phyloP scores from a whole-genome alignment of 2,329 filamentous ascomycete genomes.

The Botrytis squamosa region DNA sequence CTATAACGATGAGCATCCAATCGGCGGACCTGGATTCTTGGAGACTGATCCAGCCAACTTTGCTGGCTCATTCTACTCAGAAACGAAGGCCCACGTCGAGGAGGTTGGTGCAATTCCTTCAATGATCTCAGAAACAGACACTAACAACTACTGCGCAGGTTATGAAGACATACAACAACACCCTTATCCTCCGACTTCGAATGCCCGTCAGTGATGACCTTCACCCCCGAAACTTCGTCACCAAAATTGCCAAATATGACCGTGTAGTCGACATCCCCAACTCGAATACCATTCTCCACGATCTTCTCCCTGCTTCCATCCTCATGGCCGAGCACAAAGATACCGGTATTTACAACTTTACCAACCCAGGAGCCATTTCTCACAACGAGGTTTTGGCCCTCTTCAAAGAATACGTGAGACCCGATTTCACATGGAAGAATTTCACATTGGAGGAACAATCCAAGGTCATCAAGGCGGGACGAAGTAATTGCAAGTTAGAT shows the following conservation, averaged over 20 bases:
- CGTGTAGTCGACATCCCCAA: constrained; percentile 67
- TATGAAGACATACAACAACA: constrained; percentile 60
- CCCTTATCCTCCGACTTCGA: constrained; percentile 62
- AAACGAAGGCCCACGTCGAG: constrained; percentile 65
- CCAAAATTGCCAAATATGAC: constrained; percentile 65
- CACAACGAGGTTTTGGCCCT: constrained; percentile 66
- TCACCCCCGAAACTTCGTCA: constrained; percentile 65
- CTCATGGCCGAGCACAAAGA: constrained; percentile 60
- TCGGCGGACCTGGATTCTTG: constrained; percentile 58
- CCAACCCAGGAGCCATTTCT: constrained; percentile 68
- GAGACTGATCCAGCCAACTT: constrained; percentile 66
- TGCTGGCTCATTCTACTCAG: constrained; percentile 65
- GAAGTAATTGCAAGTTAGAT: constrained; percentile 66
- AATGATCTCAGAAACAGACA: background rate
- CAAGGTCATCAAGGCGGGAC: constrained; percentile 65
- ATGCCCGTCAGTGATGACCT: constrained; percentile 70
- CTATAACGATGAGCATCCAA: constrained; percentile 60
- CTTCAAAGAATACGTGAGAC: constrained; percentile 63
- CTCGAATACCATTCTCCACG: constrained; percentile 64
- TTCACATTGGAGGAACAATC: constrained; percentile 65
- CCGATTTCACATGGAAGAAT: constrained; percentile 61
- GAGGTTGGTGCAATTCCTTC: constrained; percentile 46
- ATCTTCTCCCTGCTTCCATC: constrained; percentile 61
- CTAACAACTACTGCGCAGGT: constrained; percentile 45
- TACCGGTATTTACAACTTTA: constrained; percentile 67